A percentile compares a stretch with the other conserved stretches of the same genome.
These are phyloP conservation scores for Schwanniomyces vanrijiae DNA, from an alignment of 805 yeast genomes.

Conservation along the genomic window DNA sequence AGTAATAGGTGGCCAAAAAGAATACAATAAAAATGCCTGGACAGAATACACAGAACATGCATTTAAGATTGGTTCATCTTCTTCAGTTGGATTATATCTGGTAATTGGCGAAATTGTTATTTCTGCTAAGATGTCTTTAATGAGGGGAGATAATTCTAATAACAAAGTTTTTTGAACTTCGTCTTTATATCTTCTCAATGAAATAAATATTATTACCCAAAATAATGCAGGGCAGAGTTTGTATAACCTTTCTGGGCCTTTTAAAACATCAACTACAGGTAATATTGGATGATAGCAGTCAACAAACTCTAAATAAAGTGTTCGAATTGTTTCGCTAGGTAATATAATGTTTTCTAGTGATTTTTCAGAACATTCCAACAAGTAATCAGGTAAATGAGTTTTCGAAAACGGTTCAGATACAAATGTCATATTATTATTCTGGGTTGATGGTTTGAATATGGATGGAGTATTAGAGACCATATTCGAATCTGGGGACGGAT, in stretches of 20 bases:
- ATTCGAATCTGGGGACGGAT: conserved; percentile 20
- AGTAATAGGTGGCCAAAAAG: conserved; percentile 95
- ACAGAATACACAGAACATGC: conserved; percentile 92
- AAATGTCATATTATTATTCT: not conserved
- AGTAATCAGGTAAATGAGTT: conserved; percentile 14
- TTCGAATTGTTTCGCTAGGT: conserved; percentile 57
- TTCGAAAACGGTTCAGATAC: conserved; percentile 2
- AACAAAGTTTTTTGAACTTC: conserved; percentile 43
- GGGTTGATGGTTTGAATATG: conserved; percentile 12
- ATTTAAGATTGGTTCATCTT: conserved; percentile 78
- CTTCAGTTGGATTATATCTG: conserved; percentile 74
- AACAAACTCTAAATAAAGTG: conserved; percentile 68
- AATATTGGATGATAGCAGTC: conserved; percentile 78
- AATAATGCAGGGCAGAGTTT: conserved; percentile 82
- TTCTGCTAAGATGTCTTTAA: conserved; percentile 79
- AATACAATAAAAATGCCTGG: conserved; percentile 84
- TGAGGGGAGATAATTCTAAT: conserved; percentile 61
- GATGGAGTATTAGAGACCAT: conserved; percentile 33
- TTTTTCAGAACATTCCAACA: conserved; percentile 62
- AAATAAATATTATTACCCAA: conserved; percentile 90
- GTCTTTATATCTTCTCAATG: conserved; percentile 62
- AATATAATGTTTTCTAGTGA: conserved; percentile 68
- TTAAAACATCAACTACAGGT: conserved; percentile 80
- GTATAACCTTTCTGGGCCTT: conserved; percentile 82
- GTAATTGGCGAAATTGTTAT: conserved; percentile 89